Evolutionary conservation across 1,284 basidiomycete species (phyloP).

Genomic region (Earliella scabrosa): DNA sequence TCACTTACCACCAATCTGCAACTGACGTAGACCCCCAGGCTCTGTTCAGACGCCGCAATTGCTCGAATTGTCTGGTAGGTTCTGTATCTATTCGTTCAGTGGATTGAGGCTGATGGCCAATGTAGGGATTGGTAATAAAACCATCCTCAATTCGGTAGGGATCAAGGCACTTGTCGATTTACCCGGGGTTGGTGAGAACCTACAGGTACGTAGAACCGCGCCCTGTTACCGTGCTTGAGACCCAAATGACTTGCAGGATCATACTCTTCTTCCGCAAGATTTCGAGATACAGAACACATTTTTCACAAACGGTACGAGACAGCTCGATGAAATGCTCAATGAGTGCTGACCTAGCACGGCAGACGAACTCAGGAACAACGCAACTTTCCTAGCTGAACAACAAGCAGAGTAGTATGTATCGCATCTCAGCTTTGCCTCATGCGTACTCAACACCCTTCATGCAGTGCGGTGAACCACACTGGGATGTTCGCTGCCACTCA

Average conservation of each 20-base stretch:
- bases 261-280: slow-evolving; percentile 17
- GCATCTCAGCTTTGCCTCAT: not conserved
- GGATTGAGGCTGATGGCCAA: no score
- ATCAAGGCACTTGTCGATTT: slow-evolving; percentile 27
- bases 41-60: slow-evolving; percentile 30
- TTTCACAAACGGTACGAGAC: slow-evolving; percentile 11
- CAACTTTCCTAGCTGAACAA: slow-evolving; percentile 9
- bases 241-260: slow-evolving; percentile 12
- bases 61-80: slow-evolving; percentile 32
- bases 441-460: not conserved
- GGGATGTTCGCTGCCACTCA: slow-evolving; percentile 4
- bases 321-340: no score
- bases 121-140: slow-evolving; percentile 27
- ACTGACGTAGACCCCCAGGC: slow-evolving; percentile 7
- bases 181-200: slow-evolving; percentile 24
- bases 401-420: slow-evolving; percentile 12
- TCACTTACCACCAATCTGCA: not conserved
- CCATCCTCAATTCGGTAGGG: slow-evolving; percentile 16
- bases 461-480: slow-evolving; percentile 6
- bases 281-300: slow-evolving; percentile 5
- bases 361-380: slow-evolving; percentile 15
- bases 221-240: no score
- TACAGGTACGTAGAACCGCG: slow-evolving; percentile 4
- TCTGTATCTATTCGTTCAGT: no score
- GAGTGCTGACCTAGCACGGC: not conserved